Evolutionary conservation across 1,139 yeast genomes (phyloP).

Genomic region (Torulaspora pretoriensis): DNA sequence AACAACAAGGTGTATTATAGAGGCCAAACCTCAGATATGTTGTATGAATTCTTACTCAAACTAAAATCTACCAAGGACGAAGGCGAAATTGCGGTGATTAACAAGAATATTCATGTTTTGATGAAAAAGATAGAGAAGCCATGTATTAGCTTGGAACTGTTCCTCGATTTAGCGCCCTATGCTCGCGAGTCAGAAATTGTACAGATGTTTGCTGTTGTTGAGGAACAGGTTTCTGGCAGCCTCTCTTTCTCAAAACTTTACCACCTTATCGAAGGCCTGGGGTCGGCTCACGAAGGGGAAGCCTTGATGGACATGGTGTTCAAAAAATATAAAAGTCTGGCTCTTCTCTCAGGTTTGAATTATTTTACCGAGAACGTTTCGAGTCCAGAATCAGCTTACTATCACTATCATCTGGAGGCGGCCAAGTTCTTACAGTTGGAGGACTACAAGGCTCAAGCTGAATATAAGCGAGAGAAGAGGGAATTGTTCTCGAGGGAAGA

Average conservation of each 20-base stretch:
- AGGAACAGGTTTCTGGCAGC: conserved; percentile 24
- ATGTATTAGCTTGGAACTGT: conserved; percentile 29
- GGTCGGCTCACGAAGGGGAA: conserved; percentile 17
- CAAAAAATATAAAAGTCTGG: conserved; percentile 26
- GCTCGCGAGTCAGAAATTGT: conserved; percentile 14
- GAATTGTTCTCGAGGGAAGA: conserved; percentile 29
- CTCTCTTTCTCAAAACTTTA: conserved; percentile 26
- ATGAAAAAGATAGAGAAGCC: conserved; percentile 21
- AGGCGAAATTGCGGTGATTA: conserved; percentile 18
- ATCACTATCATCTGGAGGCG: conserved; percentile 31
- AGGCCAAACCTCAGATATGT: conserved; percentile 36
- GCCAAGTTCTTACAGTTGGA: conserved; percentile 28
- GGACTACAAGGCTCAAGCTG: conserved; percentile 29
- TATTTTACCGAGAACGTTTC: conserved; percentile 25
- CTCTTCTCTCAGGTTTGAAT: conserved; percentile 33
- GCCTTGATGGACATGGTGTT: conserved; percentile 27
- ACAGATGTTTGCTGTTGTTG: conserved; percentile 24
- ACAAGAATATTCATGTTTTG: conserved; percentile 25
- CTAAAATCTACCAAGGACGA: conserved; percentile 20
- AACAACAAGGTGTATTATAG: conserved; percentile 34
- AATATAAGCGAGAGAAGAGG: conserved; percentile 18
- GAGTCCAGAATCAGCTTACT: conserved; percentile 25
- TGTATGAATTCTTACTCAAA: conserved; percentile 32
- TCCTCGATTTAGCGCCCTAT: conserved; percentile 27
- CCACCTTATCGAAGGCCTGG: conserved; percentile 18